Conservation (phyloP, 768 basidiomycete genomes). For the Auricularia sp. region DNA sequence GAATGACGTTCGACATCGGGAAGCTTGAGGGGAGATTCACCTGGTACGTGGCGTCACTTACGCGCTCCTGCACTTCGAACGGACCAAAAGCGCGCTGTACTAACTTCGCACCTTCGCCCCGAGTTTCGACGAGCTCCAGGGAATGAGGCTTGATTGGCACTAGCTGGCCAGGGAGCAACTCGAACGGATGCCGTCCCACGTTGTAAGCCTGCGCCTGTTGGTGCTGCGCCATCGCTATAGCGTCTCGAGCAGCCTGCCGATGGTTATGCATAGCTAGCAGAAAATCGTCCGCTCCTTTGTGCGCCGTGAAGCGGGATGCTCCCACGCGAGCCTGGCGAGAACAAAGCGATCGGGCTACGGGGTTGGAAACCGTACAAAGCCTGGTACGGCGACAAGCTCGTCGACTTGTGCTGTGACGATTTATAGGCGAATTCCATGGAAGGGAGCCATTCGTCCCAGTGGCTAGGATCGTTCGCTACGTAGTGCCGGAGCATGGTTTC, state of each 20-base stretch:
- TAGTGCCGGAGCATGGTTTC: slow-evolving; percentile 23
- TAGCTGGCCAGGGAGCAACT: slow-evolving; percentile 21
- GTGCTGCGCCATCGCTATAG: slow-evolving; percentile 6
- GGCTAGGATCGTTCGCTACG: slow-evolving; percentile 13
- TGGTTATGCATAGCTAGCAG: slow-evolving; percentile 2
- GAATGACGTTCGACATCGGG: slow-evolving; percentile 23
- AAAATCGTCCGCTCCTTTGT: not conserved
- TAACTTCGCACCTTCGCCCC: slow-evolving; percentile 21
- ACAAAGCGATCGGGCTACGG: slow-evolving; percentile 7
- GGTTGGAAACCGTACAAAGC: slow-evolving; percentile 18
- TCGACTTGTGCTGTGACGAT: slow-evolving; percentile 18
- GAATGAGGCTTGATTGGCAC: slow-evolving; percentile 20
- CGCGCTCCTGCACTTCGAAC: slow-evolving; percentile 19
- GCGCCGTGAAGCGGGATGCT: not conserved
- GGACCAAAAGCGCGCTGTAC: slow-evolving; percentile 22
- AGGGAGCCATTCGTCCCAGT: slow-evolving; percentile 19
- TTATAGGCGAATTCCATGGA: slow-evolving; percentile 23
- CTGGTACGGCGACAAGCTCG: slow-evolving; percentile 19
- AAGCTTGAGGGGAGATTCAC: slow-evolving; percentile 20
- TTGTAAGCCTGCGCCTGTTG: slow-evolving; percentile 13
- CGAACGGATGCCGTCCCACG: not conserved
- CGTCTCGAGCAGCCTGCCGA: slow-evolving; percentile 7
- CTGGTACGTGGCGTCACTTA: slow-evolving; percentile 20
- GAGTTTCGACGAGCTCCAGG: slow-evolving; percentile 13
- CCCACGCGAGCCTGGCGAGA: slow-evolving; percentile 1